Evolutionary conservation across 148 eudicot genomes (phyloP).

Genomic region (Persicaria tinctoria): DNA sequence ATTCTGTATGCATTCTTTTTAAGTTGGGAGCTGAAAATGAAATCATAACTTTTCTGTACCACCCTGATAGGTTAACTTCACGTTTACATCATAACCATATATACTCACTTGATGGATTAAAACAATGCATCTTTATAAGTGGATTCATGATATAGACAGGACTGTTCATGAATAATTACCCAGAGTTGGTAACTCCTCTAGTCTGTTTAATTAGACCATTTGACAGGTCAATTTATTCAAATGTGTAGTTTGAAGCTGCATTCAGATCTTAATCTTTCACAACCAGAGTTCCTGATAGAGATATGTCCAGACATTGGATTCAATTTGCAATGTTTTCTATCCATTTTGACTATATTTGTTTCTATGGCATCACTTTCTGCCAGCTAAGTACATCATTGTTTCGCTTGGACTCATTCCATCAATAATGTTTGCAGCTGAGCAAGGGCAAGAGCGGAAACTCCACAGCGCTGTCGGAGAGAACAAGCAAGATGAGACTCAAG

Average conservation of each 20-base stretch:
- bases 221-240: too few relatives aligned
- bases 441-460: conserved; percentile 29
- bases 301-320: conserved; percentile 4
- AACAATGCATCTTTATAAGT: neutral
- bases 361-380: neutral
- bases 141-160: neutral
- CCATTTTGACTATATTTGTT: neutral
- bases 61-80: neutral
- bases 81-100: conserved; percentile 7
- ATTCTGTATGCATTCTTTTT: neutral
- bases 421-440: conserved; percentile 39
- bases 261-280: neutral
- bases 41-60: neutral
- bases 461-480: conserved; percentile 33
- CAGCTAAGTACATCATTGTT: neutral
- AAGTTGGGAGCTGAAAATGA: neutral
- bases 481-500: conserved; percentile 52
- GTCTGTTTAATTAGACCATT: too few relatives aligned
- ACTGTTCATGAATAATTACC: neutral
- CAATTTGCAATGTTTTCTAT: neutral
- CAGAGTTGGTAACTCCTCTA: too few relatives aligned
- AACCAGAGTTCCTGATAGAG: neutral
- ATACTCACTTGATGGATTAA: neutral
- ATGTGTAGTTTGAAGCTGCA: neutral
- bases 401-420: neutral